A percentile compares a stretch with the other conserved stretches of the same genome.
Conservation (phyloP, 2,329 filamentous ascomycete species). For the Ilyonectria sp. region DNA sequence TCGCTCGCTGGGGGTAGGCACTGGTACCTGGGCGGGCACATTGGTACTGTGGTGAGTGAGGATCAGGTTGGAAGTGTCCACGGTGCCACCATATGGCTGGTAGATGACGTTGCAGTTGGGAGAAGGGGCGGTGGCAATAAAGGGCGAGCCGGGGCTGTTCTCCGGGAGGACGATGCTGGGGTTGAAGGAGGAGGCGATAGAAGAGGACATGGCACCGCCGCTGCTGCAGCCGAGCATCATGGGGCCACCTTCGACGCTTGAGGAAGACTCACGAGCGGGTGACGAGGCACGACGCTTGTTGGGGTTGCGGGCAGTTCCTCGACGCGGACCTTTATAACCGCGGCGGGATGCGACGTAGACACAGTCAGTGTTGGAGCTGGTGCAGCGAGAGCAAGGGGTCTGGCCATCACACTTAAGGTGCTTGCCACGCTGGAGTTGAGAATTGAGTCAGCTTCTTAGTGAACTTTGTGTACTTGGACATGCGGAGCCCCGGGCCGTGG, state of each 20-base stretch:
- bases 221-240: slow-evolving; percentile 59
- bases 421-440: slow-evolving; percentile 65
- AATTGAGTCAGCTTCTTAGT: slow-evolving; percentile 25
- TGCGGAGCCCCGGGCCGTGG: background rate
- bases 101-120: slow-evolving; percentile 35
- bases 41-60: slow-evolving; percentile 32
- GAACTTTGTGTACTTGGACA: background rate
- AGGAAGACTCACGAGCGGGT: slow-evolving; percentile 39
- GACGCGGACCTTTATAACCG: slow-evolving; percentile 76
- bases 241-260: slow-evolving; percentile 50
- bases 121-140: slow-evolving; percentile 35
- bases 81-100: slow-evolving; percentile 39
- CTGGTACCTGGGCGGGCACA: slow-evolving; percentile 40
- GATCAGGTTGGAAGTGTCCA: slow-evolving; percentile 40
- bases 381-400: slow-evolving; percentile 79
- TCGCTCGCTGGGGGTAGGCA: slow-evolving; percentile 62
- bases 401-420: slow-evolving; percentile 84
- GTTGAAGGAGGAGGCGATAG: slow-evolving; percentile 29
- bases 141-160: slow-evolving; percentile 37
- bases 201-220: slow-evolving; percentile 32
- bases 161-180: slow-evolving; percentile 32
- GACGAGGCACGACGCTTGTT: slow-evolving; percentile 68
- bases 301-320: slow-evolving; percentile 59
- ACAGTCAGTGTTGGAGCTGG: slow-evolving; percentile 71
- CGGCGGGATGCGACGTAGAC: slow-evolving; percentile 81